Evolutionary conservation across 2,329 filamentous ascomycete species (phyloP).

Genomic region (Chrysosphaeria jannelii): DNA sequence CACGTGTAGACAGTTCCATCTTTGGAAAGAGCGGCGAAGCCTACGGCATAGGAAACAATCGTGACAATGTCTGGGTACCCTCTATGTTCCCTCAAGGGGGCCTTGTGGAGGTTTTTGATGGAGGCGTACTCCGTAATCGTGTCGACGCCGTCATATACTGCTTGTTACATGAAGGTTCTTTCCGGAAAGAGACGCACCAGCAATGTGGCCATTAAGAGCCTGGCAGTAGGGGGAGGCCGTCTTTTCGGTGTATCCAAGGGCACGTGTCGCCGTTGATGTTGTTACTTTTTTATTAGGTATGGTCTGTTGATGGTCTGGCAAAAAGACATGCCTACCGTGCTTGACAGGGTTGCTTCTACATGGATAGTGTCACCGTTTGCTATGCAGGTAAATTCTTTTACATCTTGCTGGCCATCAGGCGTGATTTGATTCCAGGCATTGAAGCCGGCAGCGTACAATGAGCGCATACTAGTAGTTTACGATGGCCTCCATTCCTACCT

Average conservation of each 20-base stretch:
- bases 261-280: neutral
- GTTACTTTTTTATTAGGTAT: neutral
- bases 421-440: conserved; percentile 26
- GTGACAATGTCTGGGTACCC: conserved; percentile 9
- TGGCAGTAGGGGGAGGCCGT: neutral
- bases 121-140: conserved; percentile 3
- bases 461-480: too few species aligned
- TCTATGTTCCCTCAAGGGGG: too few species aligned
- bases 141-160: conserved; percentile 1
- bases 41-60: conserved; percentile 16
- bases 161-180: conserved; percentile 7
- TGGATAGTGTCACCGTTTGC: conserved; percentile 11
- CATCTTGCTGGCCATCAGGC: conserved; percentile 12
- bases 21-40: conserved; percentile 16
- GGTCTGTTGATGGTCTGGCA: too few species aligned
- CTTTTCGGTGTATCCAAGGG: neutral
- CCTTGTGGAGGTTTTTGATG: too few species aligned
- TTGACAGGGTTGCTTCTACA: conserved; percentile 11
- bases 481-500: too few species aligned
- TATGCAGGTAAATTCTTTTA: conserved; percentile 14
- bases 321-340: conserved; percentile 15
- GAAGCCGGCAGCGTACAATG: conserved; percentile 24
- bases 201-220: conserved; percentile 1
- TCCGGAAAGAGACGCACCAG: neutral
- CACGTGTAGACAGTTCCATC: conserved; percentile 17